phyloP scores from a whole-genome alignment of 176 grass and related monocot genomes.

The Oryza rufipogon region DNA sequence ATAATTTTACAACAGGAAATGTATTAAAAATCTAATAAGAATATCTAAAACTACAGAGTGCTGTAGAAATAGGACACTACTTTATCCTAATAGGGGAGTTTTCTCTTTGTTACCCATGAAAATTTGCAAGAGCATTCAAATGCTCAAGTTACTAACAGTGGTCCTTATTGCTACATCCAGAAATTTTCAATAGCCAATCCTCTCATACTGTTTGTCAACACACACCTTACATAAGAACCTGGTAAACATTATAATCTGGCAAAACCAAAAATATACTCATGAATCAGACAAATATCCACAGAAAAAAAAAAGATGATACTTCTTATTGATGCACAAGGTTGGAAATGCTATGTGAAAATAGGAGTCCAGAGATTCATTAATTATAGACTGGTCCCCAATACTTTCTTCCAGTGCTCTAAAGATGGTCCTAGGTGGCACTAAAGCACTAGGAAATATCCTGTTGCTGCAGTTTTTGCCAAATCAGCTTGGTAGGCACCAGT shows the following conservation, averaged over 20 bases:
- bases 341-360: background rate
- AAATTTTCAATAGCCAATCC: background rate
- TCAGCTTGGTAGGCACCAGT: too few species aligned
- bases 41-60: background rate
- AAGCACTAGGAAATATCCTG: background rate
- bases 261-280: background rate
- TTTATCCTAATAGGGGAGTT: background rate
- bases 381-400: background rate
- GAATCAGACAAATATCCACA: background rate
- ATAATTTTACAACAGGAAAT: background rate
- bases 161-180: background rate
- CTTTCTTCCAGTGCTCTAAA: background rate
- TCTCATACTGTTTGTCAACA: background rate
- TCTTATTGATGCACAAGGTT: background rate
- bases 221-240: background rate
- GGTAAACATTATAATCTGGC: background rate
- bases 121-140: background rate
- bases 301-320: background rate
- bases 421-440: background rate
- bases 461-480: background rate
- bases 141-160: too few species aligned
- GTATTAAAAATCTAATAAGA: background rate
- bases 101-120: background rate
- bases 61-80: background rate
- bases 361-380: too few species aligned